Evolutionary conservation across 1,284 basidiomycete genomes (phyloP).

Genomic region (Cryptococcus deneoformans): DNA sequence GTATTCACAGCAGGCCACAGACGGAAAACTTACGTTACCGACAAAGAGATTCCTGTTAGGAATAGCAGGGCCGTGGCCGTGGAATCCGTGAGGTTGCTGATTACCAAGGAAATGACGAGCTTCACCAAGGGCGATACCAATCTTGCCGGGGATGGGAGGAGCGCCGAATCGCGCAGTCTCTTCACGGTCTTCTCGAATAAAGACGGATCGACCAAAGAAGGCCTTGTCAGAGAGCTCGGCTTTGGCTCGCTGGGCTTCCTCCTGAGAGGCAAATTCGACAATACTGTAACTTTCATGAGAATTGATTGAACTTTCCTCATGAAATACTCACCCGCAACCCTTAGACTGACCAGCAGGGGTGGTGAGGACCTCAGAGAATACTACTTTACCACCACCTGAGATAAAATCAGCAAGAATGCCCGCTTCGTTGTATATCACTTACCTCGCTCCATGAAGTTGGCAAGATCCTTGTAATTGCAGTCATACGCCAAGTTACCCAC

Average conservation of each 20-base stretch:
- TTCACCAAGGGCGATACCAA: conserved; percentile 75
- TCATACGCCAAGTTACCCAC: conserved; percentile 98
- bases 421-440: conserved; percentile 59
- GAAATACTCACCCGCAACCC: conserved; percentile 85
- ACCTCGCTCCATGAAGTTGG: conserved; percentile 99
- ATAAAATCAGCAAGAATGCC: conserved; percentile 2
- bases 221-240: conserved; percentile 82
- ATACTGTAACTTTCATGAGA: conserved; percentile 59
- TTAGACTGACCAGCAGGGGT: conserved; percentile 96
- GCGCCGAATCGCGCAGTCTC: conserved; percentile 91
- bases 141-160: conserved; percentile 87
- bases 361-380: conserved; percentile 97
- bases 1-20: background rate
- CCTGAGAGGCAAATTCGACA: conserved; percentile 80
- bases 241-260: conserved; percentile 81
- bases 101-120: conserved; percentile 71
- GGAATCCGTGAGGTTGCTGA: background rate
- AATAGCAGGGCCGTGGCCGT: conserved; percentile 12
- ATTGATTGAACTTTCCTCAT: background rate
- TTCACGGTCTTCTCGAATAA: conserved; percentile 98
- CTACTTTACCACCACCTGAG: conserved; percentile 82
- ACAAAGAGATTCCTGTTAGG: conserved; percentile 77
- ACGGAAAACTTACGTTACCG: conserved; percentile 65
- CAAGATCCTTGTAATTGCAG: conserved; percentile 94
- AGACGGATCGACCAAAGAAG: conserved; percentile 86